phyloP scores from a whole-genome alignment of 164 flowering plant species.

The Warburgia ugandensis region DNA sequence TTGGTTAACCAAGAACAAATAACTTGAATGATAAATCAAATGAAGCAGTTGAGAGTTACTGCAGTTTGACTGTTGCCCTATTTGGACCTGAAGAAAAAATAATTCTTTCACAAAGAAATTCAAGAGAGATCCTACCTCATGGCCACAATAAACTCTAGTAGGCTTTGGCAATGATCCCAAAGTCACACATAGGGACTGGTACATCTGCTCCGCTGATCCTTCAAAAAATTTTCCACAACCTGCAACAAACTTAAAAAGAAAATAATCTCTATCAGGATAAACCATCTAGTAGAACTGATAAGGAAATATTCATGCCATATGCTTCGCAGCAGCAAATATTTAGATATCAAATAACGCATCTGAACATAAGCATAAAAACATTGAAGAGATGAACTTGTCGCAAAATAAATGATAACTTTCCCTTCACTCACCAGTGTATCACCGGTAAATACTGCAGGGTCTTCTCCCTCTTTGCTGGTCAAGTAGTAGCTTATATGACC shows the following conservation, averaged over 20 bases:
- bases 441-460: slow-evolving; percentile 92
- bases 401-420: neutral
- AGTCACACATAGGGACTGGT: slow-evolving; percentile 83
- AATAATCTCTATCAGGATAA: neutral
- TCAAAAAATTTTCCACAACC: slow-evolving; percentile 95
- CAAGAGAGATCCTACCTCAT: slow-evolving; percentile 57
- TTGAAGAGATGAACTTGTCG: neutral
- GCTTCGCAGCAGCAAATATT: neutral
- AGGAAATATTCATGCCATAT: too few species aligned
- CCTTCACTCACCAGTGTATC: slow-evolving; percentile 69
- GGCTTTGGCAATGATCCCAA: slow-evolving; percentile 82
- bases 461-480: slow-evolving; percentile 56
- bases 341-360: too few species aligned
- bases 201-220: slow-evolving; percentile 96
- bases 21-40: too few species aligned
- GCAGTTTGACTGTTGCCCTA: too few species aligned
- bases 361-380: neutral
- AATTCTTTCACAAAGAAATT: neutral
- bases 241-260: slow-evolving; percentile 57
- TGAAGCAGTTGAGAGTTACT: too few species aligned
- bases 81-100: too few species aligned
- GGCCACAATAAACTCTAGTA: slow-evolving; percentile 92
- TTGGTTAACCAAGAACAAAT: too few species aligned
- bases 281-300: too few species aligned
- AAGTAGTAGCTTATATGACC: slow-evolving; percentile 92